A percentile compares a stretch with the other conserved stretches of the same genome.
Conservation (phyloP, 768 basidiomycete species). For the Mycena albidolilacea region DNA sequence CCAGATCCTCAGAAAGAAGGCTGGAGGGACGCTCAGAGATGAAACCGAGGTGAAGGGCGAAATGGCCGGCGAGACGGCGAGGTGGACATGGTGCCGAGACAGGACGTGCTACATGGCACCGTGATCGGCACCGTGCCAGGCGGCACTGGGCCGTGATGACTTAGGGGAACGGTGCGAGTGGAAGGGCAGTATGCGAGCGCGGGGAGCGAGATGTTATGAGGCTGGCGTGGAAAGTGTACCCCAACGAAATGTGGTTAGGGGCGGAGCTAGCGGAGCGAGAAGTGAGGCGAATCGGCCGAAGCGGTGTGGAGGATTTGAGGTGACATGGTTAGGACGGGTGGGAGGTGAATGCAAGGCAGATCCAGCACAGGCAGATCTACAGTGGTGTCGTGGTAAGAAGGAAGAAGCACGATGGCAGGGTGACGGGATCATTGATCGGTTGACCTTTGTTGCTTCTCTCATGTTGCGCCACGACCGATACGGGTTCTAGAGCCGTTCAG, state of each 20-base stretch:
- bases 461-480: too few relatives aligned
- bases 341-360: not conserved
- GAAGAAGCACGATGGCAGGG: not conserved
- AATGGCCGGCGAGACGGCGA: not conserved
- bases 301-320: not conserved
- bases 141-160: not conserved
- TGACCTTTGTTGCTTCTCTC: too few relatives aligned
- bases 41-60: not conserved
- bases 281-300: not conserved
- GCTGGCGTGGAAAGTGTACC: not conserved
- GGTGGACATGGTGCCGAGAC: not conserved
- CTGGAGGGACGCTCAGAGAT: too few relatives aligned
- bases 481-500: too few relatives aligned
- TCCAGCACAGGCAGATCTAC: too few relatives aligned
- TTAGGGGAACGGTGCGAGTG: not conserved
- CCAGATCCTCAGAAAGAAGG: too few relatives aligned
- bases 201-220: not conserved
- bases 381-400: not conserved
- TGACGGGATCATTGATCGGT: not conserved
- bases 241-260: too few relatives aligned
- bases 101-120: not conserved
- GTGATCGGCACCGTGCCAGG: not conserved
- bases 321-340: not conserved
- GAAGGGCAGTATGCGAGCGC: not conserved
- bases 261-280: not conserved